These are phyloP conservation scores for Diaporthe sp. DNA, from an alignment of 2,329 filamentous ascomycete species.

Conservation along the genomic window DNA sequence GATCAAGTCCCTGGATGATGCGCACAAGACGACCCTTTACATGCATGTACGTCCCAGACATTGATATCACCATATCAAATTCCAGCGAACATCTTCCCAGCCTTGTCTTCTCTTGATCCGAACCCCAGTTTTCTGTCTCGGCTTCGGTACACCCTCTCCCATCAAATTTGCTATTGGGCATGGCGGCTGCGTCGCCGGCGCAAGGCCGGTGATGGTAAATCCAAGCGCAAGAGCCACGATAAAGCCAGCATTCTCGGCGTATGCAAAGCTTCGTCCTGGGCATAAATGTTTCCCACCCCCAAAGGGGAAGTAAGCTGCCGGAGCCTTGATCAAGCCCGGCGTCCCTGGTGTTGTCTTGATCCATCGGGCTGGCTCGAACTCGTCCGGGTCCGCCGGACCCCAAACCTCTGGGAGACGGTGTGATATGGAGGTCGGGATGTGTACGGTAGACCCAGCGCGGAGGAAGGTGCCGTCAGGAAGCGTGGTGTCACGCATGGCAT, in stretches of 20 bases:
- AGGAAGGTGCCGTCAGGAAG: constrained; percentile 3
- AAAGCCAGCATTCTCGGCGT: constrained; percentile 4
- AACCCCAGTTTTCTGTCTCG: background rate
- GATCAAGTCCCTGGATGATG: no score
- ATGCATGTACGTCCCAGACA: background rate
- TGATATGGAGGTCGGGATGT: background rate
- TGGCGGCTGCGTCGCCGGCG: background rate
- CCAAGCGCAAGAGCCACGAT: constrained; percentile 11
- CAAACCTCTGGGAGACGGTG: constrained; percentile 2
- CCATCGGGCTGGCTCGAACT: constrained; percentile 22
- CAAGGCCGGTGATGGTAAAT: constrained; percentile 1
- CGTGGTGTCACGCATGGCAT: constrained; percentile 2
- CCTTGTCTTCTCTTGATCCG: background rate
- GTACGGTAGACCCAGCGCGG: background rate
- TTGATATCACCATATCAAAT: background rate
- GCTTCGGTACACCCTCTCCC: constrained; percentile 15
- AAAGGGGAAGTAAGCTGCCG: constrained; percentile 1
- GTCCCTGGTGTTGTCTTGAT: background rate
- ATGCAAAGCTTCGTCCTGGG: background rate
- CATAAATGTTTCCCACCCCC: background rate
- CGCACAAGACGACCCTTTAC: background rate
- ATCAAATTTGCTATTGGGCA: constrained; percentile 5
- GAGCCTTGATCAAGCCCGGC: constrained; percentile 1
- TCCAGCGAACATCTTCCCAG: constrained; percentile 17
- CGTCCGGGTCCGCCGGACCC: background rate